Evolutionary conservation across 192 early-diverging fungal genomes (phyloP), one percentile per base, ranked within the genome.

Genomic region (Backusella macrospora): DNA sequence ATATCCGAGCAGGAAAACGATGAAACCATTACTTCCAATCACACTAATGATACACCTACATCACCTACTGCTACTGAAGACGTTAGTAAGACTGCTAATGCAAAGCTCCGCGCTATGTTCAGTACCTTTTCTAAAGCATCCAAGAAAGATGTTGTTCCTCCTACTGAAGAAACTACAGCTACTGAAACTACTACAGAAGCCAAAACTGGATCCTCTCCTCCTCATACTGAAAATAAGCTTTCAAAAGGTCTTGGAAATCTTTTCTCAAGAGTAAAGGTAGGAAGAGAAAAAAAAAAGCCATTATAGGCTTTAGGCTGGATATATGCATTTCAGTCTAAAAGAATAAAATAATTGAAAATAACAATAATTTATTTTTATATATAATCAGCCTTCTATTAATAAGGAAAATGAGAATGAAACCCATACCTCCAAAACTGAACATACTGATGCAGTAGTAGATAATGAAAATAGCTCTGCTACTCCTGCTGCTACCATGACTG

Each of bases 161-260:
- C 29, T 1, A 3, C 52, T 59, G 52, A 59, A 26, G 52, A 59
- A 23, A n/a, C 21, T 26, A 8, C 52, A 23, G 52, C 52, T 59
- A 59, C 52, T 23, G 52, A 59, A 12, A 59, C 23, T 59, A 59
- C 52, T 26, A 59, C 21, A 1, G 52, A 59, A 59, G 8, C 23
- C 13, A 59, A 59, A 23, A 59, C 52, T 59, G 52, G 52, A 59
- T 26, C 21, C 12, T 59, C 52, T 4, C 52, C 52, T 59, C 52
- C 52, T 59, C 52, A 59, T 59, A 13, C 3, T 26, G 52, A 59
- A 59, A 59, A 23, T 8, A 59, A 59, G 8, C 52, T 59, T 59
- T 59, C 52, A 26, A 59, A 59, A 13, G 52, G 52, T 26, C 52
- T 59, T 59, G 52, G 52, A 23, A 59, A 59, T 26, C 26, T 59